These are phyloP conservation scores for Pichia nanzhaoensis DNA, from an alignment of 805 yeast species.

Conservation along the genomic window DNA sequence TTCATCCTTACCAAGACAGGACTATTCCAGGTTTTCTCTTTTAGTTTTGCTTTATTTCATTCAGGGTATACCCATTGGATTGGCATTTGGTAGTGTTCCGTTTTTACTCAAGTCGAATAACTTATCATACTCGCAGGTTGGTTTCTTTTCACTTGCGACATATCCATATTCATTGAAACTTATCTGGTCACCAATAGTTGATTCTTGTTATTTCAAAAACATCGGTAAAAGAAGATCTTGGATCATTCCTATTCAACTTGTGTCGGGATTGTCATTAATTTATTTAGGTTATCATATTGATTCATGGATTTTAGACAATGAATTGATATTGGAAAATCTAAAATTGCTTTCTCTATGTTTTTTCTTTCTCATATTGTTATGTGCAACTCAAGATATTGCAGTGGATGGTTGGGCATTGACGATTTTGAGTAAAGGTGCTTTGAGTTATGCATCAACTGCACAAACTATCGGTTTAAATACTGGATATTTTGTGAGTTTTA, in stretches of 20 bases:
- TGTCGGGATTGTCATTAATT: conserved; percentile 66
- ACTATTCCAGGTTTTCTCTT: conserved; percentile 68
- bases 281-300: conserved; percentile 57
- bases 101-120: conserved; percentile 73
- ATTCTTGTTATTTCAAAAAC: conserved; percentile 61
- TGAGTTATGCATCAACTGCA: conserved; percentile 93
- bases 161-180: conserved; percentile 92
- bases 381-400: conserved; percentile 98
- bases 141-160: conserved; percentile 83
- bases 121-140: conserved; percentile 81
- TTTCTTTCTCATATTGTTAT: conserved; percentile 71
- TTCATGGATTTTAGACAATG: conserved; percentile 33
- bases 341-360: conserved; percentile 59
- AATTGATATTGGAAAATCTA: conserved; percentile 43
- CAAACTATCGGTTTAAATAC: conserved; percentile 93
- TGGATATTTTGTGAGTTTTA: conserved; percentile 88
- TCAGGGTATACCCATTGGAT: conserved; percentile 96
- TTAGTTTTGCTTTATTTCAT: conserved; percentile 70
- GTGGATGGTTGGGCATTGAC: conserved; percentile 99
- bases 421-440: conserved; percentile 64
- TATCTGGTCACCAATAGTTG: conserved; percentile 94
- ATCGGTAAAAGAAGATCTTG: conserved; percentile 85
- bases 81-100: conserved; percentile 93
- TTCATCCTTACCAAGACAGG: conserved; percentile 32
- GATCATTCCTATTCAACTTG: conserved; percentile 87